Base-by-base conservation (phyloP, 805 yeast genomes). In the Alloascoidea africana region DNA sequence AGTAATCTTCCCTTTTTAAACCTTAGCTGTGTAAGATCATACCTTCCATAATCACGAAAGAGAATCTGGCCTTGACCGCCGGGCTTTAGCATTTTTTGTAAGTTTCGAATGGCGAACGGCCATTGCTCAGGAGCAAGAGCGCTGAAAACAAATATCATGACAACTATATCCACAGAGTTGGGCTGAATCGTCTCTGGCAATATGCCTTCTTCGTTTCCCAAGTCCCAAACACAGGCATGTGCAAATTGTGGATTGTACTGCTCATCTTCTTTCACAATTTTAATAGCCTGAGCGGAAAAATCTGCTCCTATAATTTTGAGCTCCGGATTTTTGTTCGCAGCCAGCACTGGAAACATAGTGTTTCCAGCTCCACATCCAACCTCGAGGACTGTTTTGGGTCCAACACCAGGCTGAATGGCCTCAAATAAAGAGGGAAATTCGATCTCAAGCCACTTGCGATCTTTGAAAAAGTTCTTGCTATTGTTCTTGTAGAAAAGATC, bases 321-420 rank as follows among this genome's bases (percentile, higher is more conserved):
- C 17, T 75, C 58, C n/a, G 76, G 75, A 58, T 91, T 91, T 54
- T 82, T 66, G 54, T 91, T 91, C 47, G 80, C 86, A 39, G 68
- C 68, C 41, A 91, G 60, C 15, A 91, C 77, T 3, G 98, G 98
- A 55, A 80, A 91, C 63, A 91, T 70, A 0, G 98, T 91, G 56
- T 91, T 91, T 6, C 98, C 98, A 3, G 96, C 97, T 40, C 98
- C 98, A 60, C 98, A 91, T 2, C 98, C 98, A 35, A 91, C 79
- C 56, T 91, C 98, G 39, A 91, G 66, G 23, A 91, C 78, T 2
- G 77, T 73, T 16, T 68, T 66, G 3, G 78, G 71, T n/a, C 85
- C 80, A 4, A 77, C 66, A 45, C 76, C 80, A 16, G 70, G 68
- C 43, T 73, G 72, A 3, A 94, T 84, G 4, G 84, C 80, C 42